Evolutionary conservation across 257 asterid genomes (phyloP).

Genomic region (Gentiana dahurica): DNA sequence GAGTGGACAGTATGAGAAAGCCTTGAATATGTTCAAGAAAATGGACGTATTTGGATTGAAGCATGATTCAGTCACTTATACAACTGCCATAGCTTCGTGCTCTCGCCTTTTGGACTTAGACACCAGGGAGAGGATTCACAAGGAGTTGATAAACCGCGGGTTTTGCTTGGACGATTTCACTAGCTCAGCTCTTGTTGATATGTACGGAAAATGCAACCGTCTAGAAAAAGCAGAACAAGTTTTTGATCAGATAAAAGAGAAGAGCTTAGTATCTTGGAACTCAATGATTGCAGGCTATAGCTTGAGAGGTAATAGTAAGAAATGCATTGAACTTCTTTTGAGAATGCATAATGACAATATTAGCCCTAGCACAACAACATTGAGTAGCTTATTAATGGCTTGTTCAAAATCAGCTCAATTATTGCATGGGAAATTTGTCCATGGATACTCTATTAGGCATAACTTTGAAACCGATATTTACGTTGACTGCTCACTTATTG

Average conservation of each 20-base stretch:
- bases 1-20: slow-evolving; percentile 57
- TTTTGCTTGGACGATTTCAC: slow-evolving; percentile 42
- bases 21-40: slow-evolving; percentile 49
- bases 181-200: slow-evolving; percentile 63
- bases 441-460: slow-evolving; percentile 45
- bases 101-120: slow-evolving; percentile 46
- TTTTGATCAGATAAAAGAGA: slow-evolving; percentile 37
- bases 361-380: slow-evolving; percentile 43
- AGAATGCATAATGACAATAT: slow-evolving; percentile 38
- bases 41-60: slow-evolving; percentile 40
- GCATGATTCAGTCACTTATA: slow-evolving; percentile 61
- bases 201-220: slow-evolving; percentile 76
- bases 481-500: slow-evolving; percentile 45
- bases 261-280: slow-evolving; percentile 74
- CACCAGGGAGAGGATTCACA: slow-evolving; percentile 49
- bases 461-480: slow-evolving; percentile 27
- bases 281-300: slow-evolving; percentile 61
- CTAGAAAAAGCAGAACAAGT: slow-evolving; percentile 46
- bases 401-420: slow-evolving; percentile 54
- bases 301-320: slow-evolving; percentile 45
- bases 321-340: slow-evolving; percentile 40
- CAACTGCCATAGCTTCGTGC: slow-evolving; percentile 63
- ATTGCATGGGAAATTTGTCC: slow-evolving; percentile 49
- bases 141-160: slow-evolving; percentile 29
- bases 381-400: slow-evolving; percentile 45